phyloP scores from a whole-genome alignment of 192 early-diverging fungal species.

The Chytriomyces sp. region DNA sequence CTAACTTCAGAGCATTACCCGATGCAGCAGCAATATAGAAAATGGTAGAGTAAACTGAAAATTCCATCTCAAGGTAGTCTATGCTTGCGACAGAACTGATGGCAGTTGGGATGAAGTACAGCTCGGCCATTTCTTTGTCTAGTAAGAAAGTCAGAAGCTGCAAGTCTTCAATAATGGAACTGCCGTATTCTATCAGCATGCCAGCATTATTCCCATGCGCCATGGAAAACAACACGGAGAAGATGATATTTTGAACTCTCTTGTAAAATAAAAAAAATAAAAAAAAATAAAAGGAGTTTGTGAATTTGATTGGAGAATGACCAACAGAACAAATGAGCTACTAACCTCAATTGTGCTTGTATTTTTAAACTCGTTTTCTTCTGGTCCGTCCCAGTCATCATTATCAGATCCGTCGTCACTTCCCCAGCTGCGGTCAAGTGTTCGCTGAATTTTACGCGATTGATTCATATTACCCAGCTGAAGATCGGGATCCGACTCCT shows the following conservation, averaged over 20 bases:
- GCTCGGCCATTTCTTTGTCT: not conserved
- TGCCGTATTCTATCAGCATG: not conserved
- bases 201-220: constrained; percentile 18
- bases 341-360: not conserved
- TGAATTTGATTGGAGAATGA: not conserved
- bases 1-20: not conserved
- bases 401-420: not conserved
- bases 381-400: not conserved
- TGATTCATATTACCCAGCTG: no score
- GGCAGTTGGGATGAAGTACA: constrained; percentile 1
- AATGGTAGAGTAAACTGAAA: not conserved
- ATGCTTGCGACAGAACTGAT: not conserved
- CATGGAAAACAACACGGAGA: constrained; percentile 22
- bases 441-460: no score
- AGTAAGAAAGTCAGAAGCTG: constrained; percentile 20
- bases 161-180: constrained; percentile 18
- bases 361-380: constrained; percentile 8
- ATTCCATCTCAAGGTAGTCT: constrained; percentile 12
- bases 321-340: not conserved
- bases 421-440: not conserved
- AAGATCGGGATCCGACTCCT: no score
- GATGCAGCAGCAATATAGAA: constrained; percentile 6
- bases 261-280: not conserved
- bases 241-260: not conserved
- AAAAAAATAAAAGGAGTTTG: not conserved